Percentiles rank a stretch among this genome's conserved stretches.
Evolutionary conservation across 2,329 filamentous ascomycete genomes (phyloP).

Genomic region (Colletotrichum spinosum): DNA sequence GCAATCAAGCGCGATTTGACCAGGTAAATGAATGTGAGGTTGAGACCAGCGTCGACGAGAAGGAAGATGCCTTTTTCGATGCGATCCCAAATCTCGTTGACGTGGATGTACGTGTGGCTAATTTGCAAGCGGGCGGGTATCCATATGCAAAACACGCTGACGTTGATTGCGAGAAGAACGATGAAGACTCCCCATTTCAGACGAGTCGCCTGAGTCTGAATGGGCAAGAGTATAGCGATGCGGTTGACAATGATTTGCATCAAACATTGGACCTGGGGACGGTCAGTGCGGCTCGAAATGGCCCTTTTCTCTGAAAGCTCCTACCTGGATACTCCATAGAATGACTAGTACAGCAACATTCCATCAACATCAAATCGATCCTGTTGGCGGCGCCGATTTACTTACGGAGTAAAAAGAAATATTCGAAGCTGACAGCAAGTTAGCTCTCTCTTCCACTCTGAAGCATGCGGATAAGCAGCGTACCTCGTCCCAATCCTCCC

Average conservation of each 20-base stretch:
- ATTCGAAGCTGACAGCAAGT: constrained; percentile 10
- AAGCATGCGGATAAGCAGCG: accelerated
- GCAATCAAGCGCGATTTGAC: constrained; percentile 58
- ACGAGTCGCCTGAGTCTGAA: constrained; percentile 47
- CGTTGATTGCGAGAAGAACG: constrained; percentile 57
- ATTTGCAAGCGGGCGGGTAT: constrained; percentile 59
- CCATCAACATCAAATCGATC: not conserved
- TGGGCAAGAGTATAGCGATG: constrained; percentile 57
- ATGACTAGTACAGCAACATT: not conserved
- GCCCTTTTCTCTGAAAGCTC: not conserved
- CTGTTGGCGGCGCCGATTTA: not conserved
- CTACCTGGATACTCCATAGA: constrained; percentile 26
- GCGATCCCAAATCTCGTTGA: constrained; percentile 63
- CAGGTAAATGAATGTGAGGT: constrained; percentile 57
- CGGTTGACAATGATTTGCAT: constrained; percentile 66
- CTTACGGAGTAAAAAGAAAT: constrained; percentile 34
- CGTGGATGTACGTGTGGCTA: constrained; percentile 49
- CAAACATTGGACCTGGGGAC: constrained; percentile 51
- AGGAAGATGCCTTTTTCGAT: constrained; percentile 61
- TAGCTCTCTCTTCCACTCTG: not conserved
- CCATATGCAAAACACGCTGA: constrained; percentile 63
- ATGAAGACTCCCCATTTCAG: constrained; percentile 58
- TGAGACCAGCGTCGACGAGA: constrained; percentile 57
- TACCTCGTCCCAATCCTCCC: constrained; percentile 47
- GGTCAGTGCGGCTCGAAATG: not conserved